Base-by-base conservation (phyloP, 768 basidiomycete species). In the Rhodocollybia butyracea region DNA sequence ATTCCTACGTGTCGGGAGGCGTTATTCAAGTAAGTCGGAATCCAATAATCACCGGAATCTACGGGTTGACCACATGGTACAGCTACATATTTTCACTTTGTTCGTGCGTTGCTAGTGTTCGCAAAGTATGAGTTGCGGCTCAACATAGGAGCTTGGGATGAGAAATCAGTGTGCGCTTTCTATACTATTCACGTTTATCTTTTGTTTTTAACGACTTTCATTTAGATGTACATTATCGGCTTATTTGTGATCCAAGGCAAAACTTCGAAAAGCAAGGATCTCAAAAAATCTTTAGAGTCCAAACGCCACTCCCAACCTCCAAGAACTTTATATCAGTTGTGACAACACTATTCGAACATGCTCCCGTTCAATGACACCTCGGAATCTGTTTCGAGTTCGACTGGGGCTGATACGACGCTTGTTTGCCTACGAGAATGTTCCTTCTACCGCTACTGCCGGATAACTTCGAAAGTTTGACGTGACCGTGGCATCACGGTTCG, bases 71-170 rank as follows among this genome's bases (percentile, higher is more conserved):
- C 29, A 27, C 29, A 43, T 3, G 22, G 31, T 22, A 46, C 26
- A 80, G 80, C 71, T 3, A 77, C 80, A 2, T 76, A 82, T 58
- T 80, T 72, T 65, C 67, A 74, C 52, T 82, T 79, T 65, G 59
- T 81, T 43, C 72, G 72, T 26, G 81, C 83, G 60, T 82, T 82
- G 24, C 67, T 77, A 1, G 72, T 79, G 2, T 65, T 78, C 15
- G 63, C 67, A 17, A 63, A 56, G 2, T 82, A 79, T 51, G 78
- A 83, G 57, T 66, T 83, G 21, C 70, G 77, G 36, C 60, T 74
- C 21, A 66, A 60, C 46, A 65, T 81, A 17, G 77, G 67, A 3
- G 64, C 71, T 5, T 82, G 82, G 82, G 81, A 81, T 40, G 60
- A 76, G 34, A 82, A 82, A 71, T 83, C 82, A 81, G 81, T 82